phyloP scores from a whole-genome alignment of 176 grass and related monocot genomes.

The Aegilops longissima region DNA sequence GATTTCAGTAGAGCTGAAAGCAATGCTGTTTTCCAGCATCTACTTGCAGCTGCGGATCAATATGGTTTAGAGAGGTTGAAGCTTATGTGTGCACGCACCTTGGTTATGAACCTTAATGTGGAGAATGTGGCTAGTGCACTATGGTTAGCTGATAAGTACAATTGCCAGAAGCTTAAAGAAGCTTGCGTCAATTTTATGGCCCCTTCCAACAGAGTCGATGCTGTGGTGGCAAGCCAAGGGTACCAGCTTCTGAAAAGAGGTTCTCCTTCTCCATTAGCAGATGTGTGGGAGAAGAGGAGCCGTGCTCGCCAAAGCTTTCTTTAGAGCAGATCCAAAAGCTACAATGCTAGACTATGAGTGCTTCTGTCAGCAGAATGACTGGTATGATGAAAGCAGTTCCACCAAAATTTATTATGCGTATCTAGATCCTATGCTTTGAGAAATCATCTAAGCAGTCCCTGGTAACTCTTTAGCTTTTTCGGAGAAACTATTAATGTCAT shows the following conservation, averaged over 20 bases:
- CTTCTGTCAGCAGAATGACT: background rate
- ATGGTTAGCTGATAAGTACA: conserved; percentile 8
- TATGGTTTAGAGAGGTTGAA: conserved; percentile 33
- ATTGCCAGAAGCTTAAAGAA: conserved; percentile 13
- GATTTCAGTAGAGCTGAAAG: background rate
- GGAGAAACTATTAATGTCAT: background rate
- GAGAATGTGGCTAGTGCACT: conserved; percentile 18
- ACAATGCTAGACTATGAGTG: background rate
- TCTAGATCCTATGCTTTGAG: background rate
- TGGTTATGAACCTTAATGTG: background rate
- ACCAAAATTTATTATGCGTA: background rate
- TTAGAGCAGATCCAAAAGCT: background rate
- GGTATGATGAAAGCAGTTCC: background rate
- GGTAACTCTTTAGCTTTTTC: background rate
- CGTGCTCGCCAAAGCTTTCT: background rate
- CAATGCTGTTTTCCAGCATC: background rate
- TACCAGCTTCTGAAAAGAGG: background rate
- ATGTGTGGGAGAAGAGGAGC: conserved; percentile 22
- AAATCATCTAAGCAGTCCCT: background rate
- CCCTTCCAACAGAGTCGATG: conserved; percentile 15
- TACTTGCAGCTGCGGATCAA: conserved; percentile 29
- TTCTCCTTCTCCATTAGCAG: conserved; percentile 15
- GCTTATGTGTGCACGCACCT: conserved; percentile 16
- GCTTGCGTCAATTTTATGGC: conserved; percentile 21
- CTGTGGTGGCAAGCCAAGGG: conserved; percentile 16